Evolutionary conservation across 2,329 filamentous ascomycete genomes (phyloP), one percentile per base, ranked within the genome.

Genomic region (Fusarium sp.): DNA sequence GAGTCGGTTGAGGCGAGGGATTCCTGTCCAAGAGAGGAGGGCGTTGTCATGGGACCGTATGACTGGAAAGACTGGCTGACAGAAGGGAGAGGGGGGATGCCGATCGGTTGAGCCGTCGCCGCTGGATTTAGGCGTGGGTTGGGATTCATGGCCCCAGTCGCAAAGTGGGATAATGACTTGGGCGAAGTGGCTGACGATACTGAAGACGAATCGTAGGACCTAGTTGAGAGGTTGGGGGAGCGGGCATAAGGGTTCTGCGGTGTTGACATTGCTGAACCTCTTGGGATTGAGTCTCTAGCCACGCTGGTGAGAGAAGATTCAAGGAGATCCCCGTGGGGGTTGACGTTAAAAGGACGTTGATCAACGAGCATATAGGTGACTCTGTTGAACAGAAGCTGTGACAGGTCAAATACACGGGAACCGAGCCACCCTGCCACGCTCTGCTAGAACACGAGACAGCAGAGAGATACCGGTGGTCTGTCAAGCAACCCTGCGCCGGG

Each of bases 131-230:
- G 81, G 77, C 88, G 86, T 66, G 86, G 83, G 75, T 85, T 87
- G 71, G 86, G 82, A 79, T 85, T 86, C 85, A 90, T 87, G 72
- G 88, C 81, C 64, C 86, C 87, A 74, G 86, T 76, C 4, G 88
- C 81, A 79, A 89, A 89, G 77, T 87, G 86, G 70, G 86, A 82
- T 66, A 87, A 84, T 65, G 87, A 86, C 75, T 87, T 87, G 59
- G 90, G 90, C 22, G 90, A 92, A 32, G 89, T 88, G 66, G 89
- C 87, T 67, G 90, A 91, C 30, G 90, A 90, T 76, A 90, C 88
- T 57, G 90, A 90, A 12, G 90, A 91, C 69, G 90, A 91, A 82
- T 90, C 89, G 86, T 90, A 91, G 74, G 89, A 91, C 81, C 87
- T 86, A 72, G 87, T 88, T 73, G 89, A 90, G 70, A 85, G 86